Conservation (phyloP, 768 basidiomycete genomes). For the Amylocystis lapponica region DNA sequence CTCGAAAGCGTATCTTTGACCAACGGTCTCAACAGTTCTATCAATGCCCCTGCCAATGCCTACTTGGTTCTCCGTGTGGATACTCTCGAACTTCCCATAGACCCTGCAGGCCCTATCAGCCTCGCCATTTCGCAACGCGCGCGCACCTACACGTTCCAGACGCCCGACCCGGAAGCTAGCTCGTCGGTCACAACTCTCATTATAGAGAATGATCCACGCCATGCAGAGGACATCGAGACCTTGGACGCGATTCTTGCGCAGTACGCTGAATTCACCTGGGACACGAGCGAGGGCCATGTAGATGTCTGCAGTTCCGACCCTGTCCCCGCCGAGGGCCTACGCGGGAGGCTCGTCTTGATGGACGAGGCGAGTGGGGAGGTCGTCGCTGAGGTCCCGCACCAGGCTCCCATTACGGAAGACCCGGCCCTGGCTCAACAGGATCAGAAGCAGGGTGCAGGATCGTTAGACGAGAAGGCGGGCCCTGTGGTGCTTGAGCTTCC, state of each 20-base stretch:
- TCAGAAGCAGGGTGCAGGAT: slow-evolving; percentile 28
- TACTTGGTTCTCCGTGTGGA: slow-evolving; percentile 62
- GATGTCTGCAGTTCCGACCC: neutral
- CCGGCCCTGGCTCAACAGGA: slow-evolving; percentile 33
- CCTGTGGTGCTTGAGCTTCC: slow-evolving; percentile 73
- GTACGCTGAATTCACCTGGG: slow-evolving; percentile 46
- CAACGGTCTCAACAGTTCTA: too few species aligned
- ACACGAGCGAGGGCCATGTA: neutral
- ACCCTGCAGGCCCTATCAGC: slow-evolving; percentile 46
- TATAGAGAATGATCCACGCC: slow-evolving; percentile 22
- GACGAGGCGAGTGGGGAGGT: slow-evolving; percentile 70
- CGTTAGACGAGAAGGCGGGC: slow-evolving; percentile 40
- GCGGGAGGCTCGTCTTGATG: slow-evolving; percentile 63
- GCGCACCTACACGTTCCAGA: slow-evolving; percentile 42
- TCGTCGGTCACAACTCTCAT: slow-evolving; percentile 16
- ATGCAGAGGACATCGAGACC: slow-evolving; percentile 51
- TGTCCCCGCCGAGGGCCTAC: slow-evolving; percentile 12
- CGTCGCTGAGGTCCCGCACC: slow-evolving; percentile 60
- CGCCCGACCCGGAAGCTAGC: slow-evolving; percentile 19
- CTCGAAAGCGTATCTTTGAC: too few species aligned
- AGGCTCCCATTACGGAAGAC: slow-evolving; percentile 54
- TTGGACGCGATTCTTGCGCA: slow-evolving; percentile 65
- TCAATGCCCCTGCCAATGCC: too few species aligned
- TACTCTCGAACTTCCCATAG: slow-evolving; percentile 50
- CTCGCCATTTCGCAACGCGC: slow-evolving; percentile 30